phyloP scores from a whole-genome alignment of 768 basidiomycete genomes.

The Psilocybe tampanensis region DNA sequence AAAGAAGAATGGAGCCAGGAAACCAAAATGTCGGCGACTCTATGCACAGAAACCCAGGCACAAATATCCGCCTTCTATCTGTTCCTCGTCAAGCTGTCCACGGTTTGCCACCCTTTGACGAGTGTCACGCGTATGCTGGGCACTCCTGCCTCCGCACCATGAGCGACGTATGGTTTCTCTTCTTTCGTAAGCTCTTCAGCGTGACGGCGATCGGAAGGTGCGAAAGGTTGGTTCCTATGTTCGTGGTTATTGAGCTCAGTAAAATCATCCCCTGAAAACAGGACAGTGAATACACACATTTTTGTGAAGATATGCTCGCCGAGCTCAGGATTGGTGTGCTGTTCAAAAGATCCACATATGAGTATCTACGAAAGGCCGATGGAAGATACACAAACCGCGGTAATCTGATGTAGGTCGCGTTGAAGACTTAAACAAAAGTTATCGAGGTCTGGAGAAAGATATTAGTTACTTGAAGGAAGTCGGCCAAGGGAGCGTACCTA shows the following conservation, averaged over 20 bases:
- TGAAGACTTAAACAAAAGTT: slow-evolving; percentile 63
- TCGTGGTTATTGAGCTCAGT: neutral
- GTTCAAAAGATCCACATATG: slow-evolving; percentile 7
- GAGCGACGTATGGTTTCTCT: slow-evolving; percentile 22
- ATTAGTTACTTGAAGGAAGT: neutral
- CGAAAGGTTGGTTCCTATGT: slow-evolving; percentile 63
- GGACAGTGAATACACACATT: slow-evolving; percentile 24
- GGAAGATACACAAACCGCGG: slow-evolving; percentile 46
- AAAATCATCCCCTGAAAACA: neutral
- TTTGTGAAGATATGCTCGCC: slow-evolving; percentile 51
- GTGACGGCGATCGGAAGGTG: slow-evolving; percentile 56
- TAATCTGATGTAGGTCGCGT: slow-evolving; percentile 68
- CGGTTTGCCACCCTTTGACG: slow-evolving; percentile 42
- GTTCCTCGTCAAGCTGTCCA: slow-evolving; percentile 29
- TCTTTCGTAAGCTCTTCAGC: slow-evolving; percentile 51
- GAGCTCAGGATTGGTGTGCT: slow-evolving; percentile 58
- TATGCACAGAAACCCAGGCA: no score
- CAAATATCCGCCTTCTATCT: neutral
- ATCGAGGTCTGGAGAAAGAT: slow-evolving; percentile 51
- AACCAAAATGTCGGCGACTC: neutral
- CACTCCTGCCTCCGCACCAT: slow-evolving; percentile 25
- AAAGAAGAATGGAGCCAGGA: neutral
- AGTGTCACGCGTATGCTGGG: slow-evolving; percentile 37
- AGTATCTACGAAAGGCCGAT: neutral
- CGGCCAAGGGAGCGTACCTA: no score